Conservation (phyloP, 75 land plant species). For the Sequoiadendron giganteum region DNA sequence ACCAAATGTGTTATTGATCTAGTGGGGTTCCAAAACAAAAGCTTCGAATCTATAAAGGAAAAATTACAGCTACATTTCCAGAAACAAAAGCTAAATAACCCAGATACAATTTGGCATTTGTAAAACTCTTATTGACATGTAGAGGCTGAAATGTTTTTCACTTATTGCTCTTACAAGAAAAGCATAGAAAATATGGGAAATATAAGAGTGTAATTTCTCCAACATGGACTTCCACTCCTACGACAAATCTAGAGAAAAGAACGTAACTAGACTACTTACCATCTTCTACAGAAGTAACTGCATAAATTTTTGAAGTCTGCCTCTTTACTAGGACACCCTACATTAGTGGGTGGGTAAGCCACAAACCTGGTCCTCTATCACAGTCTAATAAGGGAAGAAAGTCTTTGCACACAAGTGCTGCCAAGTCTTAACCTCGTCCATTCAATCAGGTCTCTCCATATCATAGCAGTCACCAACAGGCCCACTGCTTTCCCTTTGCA, state of each 20-base stretch:
- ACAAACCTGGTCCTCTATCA: neutral
- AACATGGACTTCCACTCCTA: neutral
- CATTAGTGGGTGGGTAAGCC: neutral
- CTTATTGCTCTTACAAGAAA: neutral
- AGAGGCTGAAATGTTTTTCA: neutral
- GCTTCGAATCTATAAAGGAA: neutral
- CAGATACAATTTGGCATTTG: neutral
- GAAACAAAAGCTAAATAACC: neutral
- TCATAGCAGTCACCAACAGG: conserved; percentile 40
- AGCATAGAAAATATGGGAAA: neutral
- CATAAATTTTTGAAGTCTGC: neutral
- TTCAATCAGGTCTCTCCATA: conserved; percentile 24
- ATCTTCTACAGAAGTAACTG: neutral
- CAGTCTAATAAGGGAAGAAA: neutral
- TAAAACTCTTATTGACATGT: neutral
- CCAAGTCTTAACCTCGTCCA: neutral
- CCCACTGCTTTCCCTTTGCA: conserved; percentile 20
- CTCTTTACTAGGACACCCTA: neutral
- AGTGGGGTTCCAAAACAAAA: neutral
- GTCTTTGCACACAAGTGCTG: neutral
- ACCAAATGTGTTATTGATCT: neutral
- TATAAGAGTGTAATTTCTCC: neutral
- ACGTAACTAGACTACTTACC: neutral
- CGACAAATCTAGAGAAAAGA: neutral
- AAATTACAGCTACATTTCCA: neutral